Evolutionary conservation across 345 rosid species (phyloP).

Genomic region (Bruguiera sexangula): DNA sequence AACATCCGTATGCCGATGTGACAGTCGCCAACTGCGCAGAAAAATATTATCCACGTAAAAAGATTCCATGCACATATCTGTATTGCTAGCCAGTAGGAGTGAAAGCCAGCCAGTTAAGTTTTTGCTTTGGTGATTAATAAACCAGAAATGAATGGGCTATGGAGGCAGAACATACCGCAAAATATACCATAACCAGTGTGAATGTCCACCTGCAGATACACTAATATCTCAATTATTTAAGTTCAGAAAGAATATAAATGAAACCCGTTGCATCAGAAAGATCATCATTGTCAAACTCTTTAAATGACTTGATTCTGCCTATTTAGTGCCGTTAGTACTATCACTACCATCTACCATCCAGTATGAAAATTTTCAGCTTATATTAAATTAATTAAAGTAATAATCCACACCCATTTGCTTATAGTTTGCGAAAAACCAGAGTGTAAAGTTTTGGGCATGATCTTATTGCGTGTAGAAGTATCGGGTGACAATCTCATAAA

Average conservation of each 20-base stretch:
- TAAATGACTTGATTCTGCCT: too few relatives aligned
- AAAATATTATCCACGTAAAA: neutral
- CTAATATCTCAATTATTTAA: neutral
- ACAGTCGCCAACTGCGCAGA: slow-evolving; percentile 55
- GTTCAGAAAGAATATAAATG: neutral
- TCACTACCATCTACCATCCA: too few relatives aligned
- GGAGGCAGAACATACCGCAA: slow-evolving; percentile 58
- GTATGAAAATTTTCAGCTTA: too few relatives aligned
- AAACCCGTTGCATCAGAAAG: too few relatives aligned
- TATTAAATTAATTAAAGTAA: too few relatives aligned
- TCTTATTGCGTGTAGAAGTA: slow-evolving; percentile 42
- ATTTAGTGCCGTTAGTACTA: too few relatives aligned
- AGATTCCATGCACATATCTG: too few relatives aligned
- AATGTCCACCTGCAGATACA: slow-evolving; percentile 82
- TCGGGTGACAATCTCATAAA: slow-evolving; percentile 23
- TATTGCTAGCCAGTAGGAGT: too few relatives aligned
- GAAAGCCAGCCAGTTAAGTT: too few relatives aligned
- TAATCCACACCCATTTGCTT: too few relatives aligned
- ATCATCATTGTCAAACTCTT: too few relatives aligned
- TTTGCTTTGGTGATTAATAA: too few relatives aligned
- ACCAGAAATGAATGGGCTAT: neutral
- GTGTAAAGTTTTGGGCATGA: neutral
- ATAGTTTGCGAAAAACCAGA: neutral
- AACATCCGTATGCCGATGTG: slow-evolving; percentile 73
- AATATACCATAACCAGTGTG: slow-evolving; percentile 68